Evolutionary conservation across 2,329 filamentous ascomycete species (phyloP), one percentile per base, ranked within the genome.

Genomic region (Claviceps monticola): DNA sequence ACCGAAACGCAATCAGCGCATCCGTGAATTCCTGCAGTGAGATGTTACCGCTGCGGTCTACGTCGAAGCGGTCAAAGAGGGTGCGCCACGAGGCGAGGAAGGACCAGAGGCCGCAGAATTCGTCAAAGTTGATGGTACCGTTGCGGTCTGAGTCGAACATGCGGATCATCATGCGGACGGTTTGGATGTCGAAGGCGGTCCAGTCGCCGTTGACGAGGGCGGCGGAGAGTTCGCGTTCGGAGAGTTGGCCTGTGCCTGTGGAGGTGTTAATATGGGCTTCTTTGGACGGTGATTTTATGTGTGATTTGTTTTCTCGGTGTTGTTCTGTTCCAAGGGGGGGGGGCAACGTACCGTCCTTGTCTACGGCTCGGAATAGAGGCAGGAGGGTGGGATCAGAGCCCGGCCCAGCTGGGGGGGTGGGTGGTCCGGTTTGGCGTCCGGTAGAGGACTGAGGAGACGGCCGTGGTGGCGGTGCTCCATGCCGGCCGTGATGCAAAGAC

Each of bases 111-210:
- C 88, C 91, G 64, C 90, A 94, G 68, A 98, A 98, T 69, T 97
- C 93, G 57, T 93, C 84, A 67, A 95, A 97, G 55, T 86, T 89
- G 66, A 98, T 94, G 14, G 85, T 86, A 49, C 90, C 89, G 56
- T 80, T 86, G 60, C 87, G 84, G 69, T 96, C 87, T 53, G 85
- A 87, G 71, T 97, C 91, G 70, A 98, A 98, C 93, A 98, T 97
- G 64, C 90, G 86, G 59, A 98, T 96, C 90, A 98, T 96, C 88
- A 97, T 95, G 63, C 85, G 85, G 57, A 97, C 90, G 1, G 93
- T 98, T 61, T 95, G 86, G 4, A 83, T 78, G 68, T 98, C 90
- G 66, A 98, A 98, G 4, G 88, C 80, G 1, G 88, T 88, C 80
- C 88, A 96, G 74, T 98, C 93, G 51, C 90, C 91, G 64, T 98